Evolutionary conservation across 352 stramenopile species (phyloP).

Genomic region (Pythium rishiriense): DNA sequence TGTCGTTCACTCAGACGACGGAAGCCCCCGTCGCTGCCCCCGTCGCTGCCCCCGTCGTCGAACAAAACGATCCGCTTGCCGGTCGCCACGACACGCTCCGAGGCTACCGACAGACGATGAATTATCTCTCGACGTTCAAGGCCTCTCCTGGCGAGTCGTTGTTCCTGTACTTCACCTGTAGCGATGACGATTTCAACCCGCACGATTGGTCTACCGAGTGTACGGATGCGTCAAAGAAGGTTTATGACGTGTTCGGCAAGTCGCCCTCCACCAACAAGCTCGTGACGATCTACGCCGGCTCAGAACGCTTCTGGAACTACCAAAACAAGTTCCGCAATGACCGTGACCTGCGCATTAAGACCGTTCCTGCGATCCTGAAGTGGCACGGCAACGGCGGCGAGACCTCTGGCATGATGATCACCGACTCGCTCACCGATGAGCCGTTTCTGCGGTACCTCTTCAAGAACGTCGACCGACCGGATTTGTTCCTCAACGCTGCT

Average conservation of each 20-base stretch:
- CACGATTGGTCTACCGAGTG: constrained; percentile 60
- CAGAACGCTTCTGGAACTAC: constrained; percentile 52
- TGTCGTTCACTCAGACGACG: neutral
- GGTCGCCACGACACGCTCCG: constrained; percentile 46
- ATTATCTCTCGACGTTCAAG: constrained; percentile 51
- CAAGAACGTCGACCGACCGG: constrained; percentile 48
- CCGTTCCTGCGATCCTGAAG: constrained; percentile 58
- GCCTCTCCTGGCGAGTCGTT: constrained; percentile 33
- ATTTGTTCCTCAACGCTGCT: constrained; percentile 39
- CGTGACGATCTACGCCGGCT: constrained; percentile 55
- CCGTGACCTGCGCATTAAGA: constrained; percentile 59
- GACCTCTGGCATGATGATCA: constrained; percentile 57
- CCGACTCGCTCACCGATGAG: constrained; percentile 50
- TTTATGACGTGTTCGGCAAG: constrained; percentile 60
- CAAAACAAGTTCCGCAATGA: constrained; percentile 62
- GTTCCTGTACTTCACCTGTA: constrained; percentile 77
- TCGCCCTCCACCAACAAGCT: constrained; percentile 53
- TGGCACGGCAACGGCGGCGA: constrained; percentile 54
- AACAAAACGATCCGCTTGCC: constrained; percentile 30
- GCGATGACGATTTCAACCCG: constrained; percentile 39
- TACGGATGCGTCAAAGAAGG: constrained; percentile 38
- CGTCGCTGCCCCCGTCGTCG: neutral
- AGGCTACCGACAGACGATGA: constrained; percentile 50
- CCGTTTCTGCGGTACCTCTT: constrained; percentile 68
- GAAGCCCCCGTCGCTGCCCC: too few relatives aligned